phyloP scores from a whole-genome alignment of 2,329 filamentous ascomycete genomes.

The Akanthomyces uredinophilus region DNA sequence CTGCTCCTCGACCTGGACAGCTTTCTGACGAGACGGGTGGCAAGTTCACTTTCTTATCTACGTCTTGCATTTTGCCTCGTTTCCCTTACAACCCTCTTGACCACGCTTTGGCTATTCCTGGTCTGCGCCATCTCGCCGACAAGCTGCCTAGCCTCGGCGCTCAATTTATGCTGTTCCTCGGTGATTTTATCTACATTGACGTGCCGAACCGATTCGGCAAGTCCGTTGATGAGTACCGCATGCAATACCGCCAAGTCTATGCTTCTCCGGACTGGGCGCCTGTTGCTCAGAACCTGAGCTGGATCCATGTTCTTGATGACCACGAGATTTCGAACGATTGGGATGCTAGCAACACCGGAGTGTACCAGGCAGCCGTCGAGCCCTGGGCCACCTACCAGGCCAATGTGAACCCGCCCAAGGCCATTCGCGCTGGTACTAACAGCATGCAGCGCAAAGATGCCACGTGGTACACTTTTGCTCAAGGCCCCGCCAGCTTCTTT shows the following conservation, averaged over 20 bases:
- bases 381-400: constrained; percentile 86
- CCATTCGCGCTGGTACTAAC: constrained; percentile 43
- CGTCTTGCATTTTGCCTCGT: constrained; percentile 85
- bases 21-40: constrained; percentile 56
- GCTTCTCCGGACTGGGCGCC: constrained; percentile 85
- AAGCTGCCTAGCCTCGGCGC: constrained; percentile 66
- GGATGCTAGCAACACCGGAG: constrained; percentile 72
- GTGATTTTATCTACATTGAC: constrained; percentile 87
- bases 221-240: constrained; percentile 69
- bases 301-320: constrained; percentile 95
- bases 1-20: constrained; percentile 66
- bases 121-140: constrained; percentile 70
- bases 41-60: constrained; percentile 84
- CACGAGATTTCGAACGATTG: constrained; percentile 97
- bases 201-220: constrained; percentile 76
- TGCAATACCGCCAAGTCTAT: constrained; percentile 94
- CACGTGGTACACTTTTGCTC: constrained; percentile 84
- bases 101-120: constrained; percentile 76
- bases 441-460: constrained; percentile 43
- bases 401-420: constrained; percentile 71
- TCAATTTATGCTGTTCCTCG: constrained; percentile 76
- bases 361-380: constrained; percentile 74
- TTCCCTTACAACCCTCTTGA: constrained; percentile 85
- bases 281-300: constrained; percentile 75
- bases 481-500: constrained; percentile 91